Base-by-base conservation (phyloP, 345 rosid species). In the Hirschfeldia incana region DNA sequence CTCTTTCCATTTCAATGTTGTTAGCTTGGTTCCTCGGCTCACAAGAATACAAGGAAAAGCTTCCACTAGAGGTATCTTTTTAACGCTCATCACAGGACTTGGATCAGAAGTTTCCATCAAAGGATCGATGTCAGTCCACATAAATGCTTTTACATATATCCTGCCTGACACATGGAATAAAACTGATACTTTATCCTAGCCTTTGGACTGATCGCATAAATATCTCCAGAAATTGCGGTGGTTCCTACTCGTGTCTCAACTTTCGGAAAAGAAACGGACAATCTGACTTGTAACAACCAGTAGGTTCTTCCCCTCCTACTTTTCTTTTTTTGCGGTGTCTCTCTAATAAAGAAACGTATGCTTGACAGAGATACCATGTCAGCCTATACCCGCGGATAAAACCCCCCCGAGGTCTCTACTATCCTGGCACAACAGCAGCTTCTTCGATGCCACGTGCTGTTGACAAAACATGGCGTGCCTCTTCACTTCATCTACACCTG, bases 401-500 rank as follows among this genome's bases (percentile, higher is more conserved):
- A 44, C 21, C 21, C 21, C 21, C 58, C 67, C 36, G 58, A 73
- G 78, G 65, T 61, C 44, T 78, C 46, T 76, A 57, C 83, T 51
- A 67, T 21, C 79, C 76, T 81, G 83, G 68, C 85, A 76, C n/a
- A 60, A 69, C 15, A 58, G 62, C 74, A 69, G 83, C 67, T 75
- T 77, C 73, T 55, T 37, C 33, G 3, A 60, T 67, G 86, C 84
- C 85, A 83, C 83, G 80, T 83, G 83, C 74, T 60, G 70, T 57
- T 62, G 75, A 39, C 65, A 78, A 42, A 42, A 13, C 57, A 61
- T 74, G 17, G 72, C 55, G 70, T 78, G 85, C 78, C 81, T 53
- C 83, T 49, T 69, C 80, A 73, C 67, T 69, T 70, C 72, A 80
- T 65, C 70, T 76, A 83, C 84, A 84, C 76, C 77, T 84, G 69